A percentile compares a stretch with the other conserved stretches of the same genome.
Conservation (phyloP, 164 flowering plant genomes). For the Annona cherimola region DNA sequence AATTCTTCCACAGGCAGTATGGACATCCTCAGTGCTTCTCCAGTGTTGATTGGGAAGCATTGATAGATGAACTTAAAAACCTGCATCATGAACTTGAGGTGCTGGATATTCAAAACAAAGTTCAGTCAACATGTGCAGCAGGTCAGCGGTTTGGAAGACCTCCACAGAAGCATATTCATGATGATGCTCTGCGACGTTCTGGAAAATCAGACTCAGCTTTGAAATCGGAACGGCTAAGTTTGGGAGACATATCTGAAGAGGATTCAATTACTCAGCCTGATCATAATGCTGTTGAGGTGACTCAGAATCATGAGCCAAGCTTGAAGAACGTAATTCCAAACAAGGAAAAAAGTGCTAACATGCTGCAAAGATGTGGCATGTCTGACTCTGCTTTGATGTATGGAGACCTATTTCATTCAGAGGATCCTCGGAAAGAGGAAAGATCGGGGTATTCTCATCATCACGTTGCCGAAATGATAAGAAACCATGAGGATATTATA, state of each 20-base stretch:
- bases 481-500: slow-evolving; percentile 52
- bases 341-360: slow-evolving; percentile 11
- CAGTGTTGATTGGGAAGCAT: slow-evolving; percentile 22
- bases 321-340: slow-evolving; percentile 26
- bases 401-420: slow-evolving; percentile 1
- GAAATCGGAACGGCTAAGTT: not conserved
- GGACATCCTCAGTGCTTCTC: slow-evolving; percentile 5
- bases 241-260: slow-evolving; percentile 8
- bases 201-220: slow-evolving; percentile 5
- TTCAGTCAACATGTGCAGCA: slow-evolving; percentile 2
- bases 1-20: slow-evolving; percentile 12
- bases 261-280: slow-evolving; percentile 18
- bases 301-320: slow-evolving; percentile 49
- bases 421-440: slow-evolving; percentile 13
- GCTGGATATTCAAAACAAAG: slow-evolving; percentile 16
- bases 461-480: slow-evolving; percentile 43
- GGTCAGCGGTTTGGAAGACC: slow-evolving; percentile 1
- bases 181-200: not conserved
- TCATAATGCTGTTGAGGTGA: slow-evolving; percentile 39
- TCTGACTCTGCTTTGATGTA: slow-evolving; percentile 1
- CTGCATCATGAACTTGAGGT: slow-evolving; percentile 38
- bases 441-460: slow-evolving; percentile 20
- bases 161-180: not conserved
- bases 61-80: slow-evolving; percentile 33
- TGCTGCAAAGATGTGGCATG: slow-evolving; percentile 9